Conservation (phyloP, 345 rosid species). For the Populus simonii region DNA sequence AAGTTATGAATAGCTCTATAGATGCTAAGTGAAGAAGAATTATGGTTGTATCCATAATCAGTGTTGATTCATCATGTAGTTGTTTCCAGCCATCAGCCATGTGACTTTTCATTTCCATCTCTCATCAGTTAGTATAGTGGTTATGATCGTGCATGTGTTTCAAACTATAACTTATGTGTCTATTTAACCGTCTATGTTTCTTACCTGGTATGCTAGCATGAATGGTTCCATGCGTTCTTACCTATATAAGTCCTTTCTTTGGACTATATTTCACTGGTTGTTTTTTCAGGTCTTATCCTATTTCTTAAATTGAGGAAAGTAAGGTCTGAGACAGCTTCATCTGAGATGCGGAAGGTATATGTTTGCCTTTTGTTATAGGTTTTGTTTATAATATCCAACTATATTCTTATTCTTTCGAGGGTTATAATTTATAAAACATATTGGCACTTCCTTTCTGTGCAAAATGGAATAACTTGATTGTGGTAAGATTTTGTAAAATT, state of each 20-base stretch:
- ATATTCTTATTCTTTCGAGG: background rate
- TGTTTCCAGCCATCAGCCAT: background rate
- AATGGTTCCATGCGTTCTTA: background rate
- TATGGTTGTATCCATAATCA: background rate
- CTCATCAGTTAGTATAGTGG: background rate
- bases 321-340: constrained; percentile 58
- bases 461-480: background rate
- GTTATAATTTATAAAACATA: background rate
- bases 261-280: constrained; percentile 1
- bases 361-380: background rate
- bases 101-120: background rate
- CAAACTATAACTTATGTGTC: background rate
- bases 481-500: background rate
- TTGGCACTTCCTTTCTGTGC: background rate
- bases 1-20: background rate
- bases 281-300: constrained; percentile 44
- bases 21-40: background rate
- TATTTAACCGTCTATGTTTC: background rate
- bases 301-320: constrained; percentile 60
- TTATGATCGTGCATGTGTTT: background rate
- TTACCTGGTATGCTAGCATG: background rate
- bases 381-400: background rate
- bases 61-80: background rate
- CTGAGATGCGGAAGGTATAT: constrained; percentile 63
- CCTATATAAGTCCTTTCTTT: background rate